Evolutionary conservation across 192 early-diverging fungal species (phyloP).

Genomic region (Coemansia guatemalensis): DNA sequence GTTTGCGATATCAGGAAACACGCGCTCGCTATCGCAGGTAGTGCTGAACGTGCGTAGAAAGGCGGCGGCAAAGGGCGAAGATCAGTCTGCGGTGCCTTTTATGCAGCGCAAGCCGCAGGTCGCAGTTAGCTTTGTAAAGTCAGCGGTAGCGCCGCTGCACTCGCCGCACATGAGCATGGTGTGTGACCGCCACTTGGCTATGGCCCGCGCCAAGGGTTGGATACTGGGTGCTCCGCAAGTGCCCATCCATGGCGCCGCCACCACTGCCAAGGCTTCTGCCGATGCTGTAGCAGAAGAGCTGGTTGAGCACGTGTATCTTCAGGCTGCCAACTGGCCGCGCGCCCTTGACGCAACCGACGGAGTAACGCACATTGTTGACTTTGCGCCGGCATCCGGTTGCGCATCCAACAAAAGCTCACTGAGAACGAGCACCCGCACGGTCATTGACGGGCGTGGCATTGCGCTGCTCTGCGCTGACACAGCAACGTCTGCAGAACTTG

Average conservation of each 20-base stretch:
- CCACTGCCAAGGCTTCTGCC: slow-evolving; percentile 47
- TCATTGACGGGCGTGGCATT: slow-evolving; percentile 82
- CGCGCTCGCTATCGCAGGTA: slow-evolving; percentile 79
- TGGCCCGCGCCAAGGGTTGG: slow-evolving; percentile 67
- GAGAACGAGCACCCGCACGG: slow-evolving; percentile 64
- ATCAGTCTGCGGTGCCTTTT: slow-evolving; percentile 82
- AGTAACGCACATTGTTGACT: slow-evolving; percentile 79
- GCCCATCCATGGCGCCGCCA: slow-evolving; percentile 70
- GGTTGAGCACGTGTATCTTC: slow-evolving; percentile 24
- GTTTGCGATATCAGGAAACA: slow-evolving; percentile 77
- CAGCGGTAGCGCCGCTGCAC: slow-evolving; percentile 70
- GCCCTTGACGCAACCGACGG: slow-evolving; percentile 5
- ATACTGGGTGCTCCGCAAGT: slow-evolving; percentile 61
- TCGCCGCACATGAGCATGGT: slow-evolving; percentile 65
- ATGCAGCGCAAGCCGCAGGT: slow-evolving; percentile 84
- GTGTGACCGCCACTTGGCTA: slow-evolving; percentile 58
- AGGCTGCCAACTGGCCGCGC: slow-evolving; percentile 26
- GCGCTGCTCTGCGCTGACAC: slow-evolving; percentile 26
- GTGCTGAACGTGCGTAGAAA: slow-evolving; percentile 81
- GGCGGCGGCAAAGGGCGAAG: slow-evolving; percentile 70
- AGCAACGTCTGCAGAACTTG: too few species aligned
- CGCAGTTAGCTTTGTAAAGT: slow-evolving; percentile 65
- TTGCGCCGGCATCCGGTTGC: slow-evolving; percentile 78
- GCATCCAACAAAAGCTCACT: slow-evolving; percentile 27
- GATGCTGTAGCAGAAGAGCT: slow-evolving; percentile 5